Base-by-base conservation (phyloP, 176 grass and related monocot species). In the Stipa capillata region DNA sequence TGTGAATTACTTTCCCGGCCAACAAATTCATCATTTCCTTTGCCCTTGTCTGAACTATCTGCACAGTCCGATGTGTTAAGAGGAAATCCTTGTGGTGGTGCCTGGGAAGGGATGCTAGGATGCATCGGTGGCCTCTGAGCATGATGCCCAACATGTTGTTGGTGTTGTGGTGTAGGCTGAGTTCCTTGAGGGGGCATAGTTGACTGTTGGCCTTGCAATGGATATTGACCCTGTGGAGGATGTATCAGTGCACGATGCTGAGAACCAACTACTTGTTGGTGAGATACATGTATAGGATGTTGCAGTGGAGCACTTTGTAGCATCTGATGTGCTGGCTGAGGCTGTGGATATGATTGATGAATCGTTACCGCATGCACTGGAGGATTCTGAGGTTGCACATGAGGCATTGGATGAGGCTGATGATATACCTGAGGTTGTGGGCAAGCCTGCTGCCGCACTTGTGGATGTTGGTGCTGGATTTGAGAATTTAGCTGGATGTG, bases 361-460 rank as follows among this genome's bases (percentile, higher is more conserved):
- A 72, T 64, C 18, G 52, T 76, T 53, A 80, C 69, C 5, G 61
- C 57, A 83, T 72, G 79, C 36, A 16, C 17, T 51, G 77, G 54
- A 68, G 90, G 70, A 80, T 86, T 85, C 41, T 80, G 86, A 59
- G 81, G 58, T 21, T 87, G 90, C 57, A 37, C 73, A 74, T 63
- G 47, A 56, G 36, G 68, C 47, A 75, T 69, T 14, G 78, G 65
- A 45, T 89, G 84, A 16, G 53, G 79, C 71, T 83, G 87, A 67
- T 59, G 51, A 74, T 74, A 80, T 42, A 47, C 15, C 4, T 85
- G 83, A 76, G 75, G 60, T 41, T 90, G 90, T 33, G 72, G 71
- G 73, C 93, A 87, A 74, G 77, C 35, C 42, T 90, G 89, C 33
- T 78, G 84, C 76, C 72, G 85, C 36, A 74, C 53, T 57, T 65